phyloP scores from a whole-genome alignment of 2,329 filamentous ascomycete genomes.

The Verticillium isaacii region DNA sequence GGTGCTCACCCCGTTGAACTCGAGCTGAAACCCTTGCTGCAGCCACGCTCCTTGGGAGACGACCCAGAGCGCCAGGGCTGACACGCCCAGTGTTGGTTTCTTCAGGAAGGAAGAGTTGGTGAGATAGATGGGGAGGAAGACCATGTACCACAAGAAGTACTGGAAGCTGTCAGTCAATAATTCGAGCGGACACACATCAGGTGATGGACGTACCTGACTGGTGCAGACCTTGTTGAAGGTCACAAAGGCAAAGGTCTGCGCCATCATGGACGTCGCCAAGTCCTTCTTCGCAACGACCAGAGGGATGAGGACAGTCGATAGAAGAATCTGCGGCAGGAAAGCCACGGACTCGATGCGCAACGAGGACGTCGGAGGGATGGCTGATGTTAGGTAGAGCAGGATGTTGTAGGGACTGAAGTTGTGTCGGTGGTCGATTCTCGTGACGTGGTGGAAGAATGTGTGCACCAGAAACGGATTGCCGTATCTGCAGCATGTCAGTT shows the following conservation, averaged over 20 bases:
- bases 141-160: slow-evolving; percentile 99
- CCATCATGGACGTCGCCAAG: slow-evolving; percentile 79
- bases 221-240: slow-evolving; percentile 99
- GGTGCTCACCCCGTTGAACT: slow-evolving; percentile 75
- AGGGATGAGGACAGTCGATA: slow-evolving; percentile 74
- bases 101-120: slow-evolving; percentile 69
- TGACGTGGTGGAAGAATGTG: slow-evolving; percentile 90
- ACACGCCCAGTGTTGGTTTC: slow-evolving; percentile 54
- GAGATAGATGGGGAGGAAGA: slow-evolving; percentile 88
- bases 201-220: slow-evolving; percentile 66
- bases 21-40: slow-evolving; percentile 69
- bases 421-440: slow-evolving; percentile 90
- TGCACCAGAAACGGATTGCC: slow-evolving; percentile 78
- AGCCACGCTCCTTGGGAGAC: slow-evolving; percentile 70
- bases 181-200: neutral
- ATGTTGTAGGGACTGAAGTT: slow-evolving; percentile 98
- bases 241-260: slow-evolving; percentile 95
- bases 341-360: slow-evolving; percentile 69
- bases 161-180: slow-evolving; percentile 29
- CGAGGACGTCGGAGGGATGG: slow-evolving; percentile 37
- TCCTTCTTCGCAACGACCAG: slow-evolving; percentile 74
- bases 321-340: slow-evolving; percentile 80
- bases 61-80: slow-evolving; percentile 69
- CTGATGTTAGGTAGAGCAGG: slow-evolving; percentile 80
- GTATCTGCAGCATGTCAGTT: slow-evolving; percentile 49